Base-by-base conservation (phyloP, 139 green algal genomes). In the Coccomyxa sp. region DNA sequence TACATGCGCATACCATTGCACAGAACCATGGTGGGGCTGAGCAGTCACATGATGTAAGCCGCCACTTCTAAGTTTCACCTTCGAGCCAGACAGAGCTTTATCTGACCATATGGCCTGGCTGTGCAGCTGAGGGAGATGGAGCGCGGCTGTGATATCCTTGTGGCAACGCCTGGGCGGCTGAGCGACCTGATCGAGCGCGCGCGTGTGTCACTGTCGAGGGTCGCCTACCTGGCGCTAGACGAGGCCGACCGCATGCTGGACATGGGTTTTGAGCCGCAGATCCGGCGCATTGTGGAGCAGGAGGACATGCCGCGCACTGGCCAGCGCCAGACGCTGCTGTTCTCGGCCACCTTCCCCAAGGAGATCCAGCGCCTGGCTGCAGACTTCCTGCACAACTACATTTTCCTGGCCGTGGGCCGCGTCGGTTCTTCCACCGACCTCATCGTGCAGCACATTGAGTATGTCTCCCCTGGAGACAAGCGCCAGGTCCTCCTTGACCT, bases 231-330 rank as follows among this genome's bases (percentile, higher is more conserved):
- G 80, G 95, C 94, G 11, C 89, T 99, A 81, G 96, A 99, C 81
- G 96, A 99, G 90, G 96, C 96, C 13, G 96, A 98, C 83, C 91
- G 96, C 78, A 99, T 99, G 96, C 87, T 99, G 76, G 96, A 99
- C 86, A 99, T 99, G 96, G 96, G 96, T 32, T 99, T 99, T 83
- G 96, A 99, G 90, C 96, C 96, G 32, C 96, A 86, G 83, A 85
- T 86, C 31, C 31, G 76, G 30, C 87, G 91, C 51, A 96, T 95
- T 80, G 93, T 97, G 14, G 90, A 97, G 86, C 28, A 76, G 27
- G 94, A 97, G 88, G 94, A 97, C 92, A 98, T 99, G 96, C 95
- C 96, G 0, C 89, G 87, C 16, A 83, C 87, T 0, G 96, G 94
- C 27, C 79, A 96, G 28, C 92, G 96, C 81, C 96, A 99, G 91